Conservation (phyloP, 2,329 filamentous ascomycete species). For the Xylariaceae sp. region DNA sequence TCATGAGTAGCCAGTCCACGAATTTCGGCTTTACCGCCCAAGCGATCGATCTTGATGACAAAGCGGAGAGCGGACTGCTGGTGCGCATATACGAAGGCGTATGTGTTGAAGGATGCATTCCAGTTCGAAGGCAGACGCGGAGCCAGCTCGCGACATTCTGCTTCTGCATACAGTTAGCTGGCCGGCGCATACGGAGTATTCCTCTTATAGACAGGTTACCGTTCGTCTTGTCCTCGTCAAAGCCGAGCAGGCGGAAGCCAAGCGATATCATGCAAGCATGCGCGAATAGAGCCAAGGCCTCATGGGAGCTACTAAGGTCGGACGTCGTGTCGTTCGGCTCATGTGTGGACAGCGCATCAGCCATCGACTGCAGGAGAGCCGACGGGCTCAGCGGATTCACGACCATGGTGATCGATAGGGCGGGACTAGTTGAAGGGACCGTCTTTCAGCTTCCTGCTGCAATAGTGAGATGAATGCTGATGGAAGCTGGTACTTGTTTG, state of each 20-base stretch:
- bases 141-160: slow-evolving; percentile 53
- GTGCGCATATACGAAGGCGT: slow-evolving; percentile 84
- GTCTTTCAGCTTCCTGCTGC: background rate
- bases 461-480: background rate
- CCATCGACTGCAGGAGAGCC: slow-evolving; percentile 53
- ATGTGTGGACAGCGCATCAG: slow-evolving; percentile 56
- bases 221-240: slow-evolving; percentile 76
- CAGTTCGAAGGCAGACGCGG: slow-evolving; percentile 69
- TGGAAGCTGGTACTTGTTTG: background rate
- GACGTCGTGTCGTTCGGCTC: slow-evolving; percentile 50
- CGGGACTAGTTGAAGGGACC: background rate
- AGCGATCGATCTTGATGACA: slow-evolving; percentile 73
- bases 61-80: slow-evolving; percentile 80
- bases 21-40: slow-evolving; percentile 80
- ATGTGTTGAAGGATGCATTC: slow-evolving; percentile 69
- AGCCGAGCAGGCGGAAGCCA: slow-evolving; percentile 75
- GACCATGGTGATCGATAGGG: slow-evolving; percentile 17
- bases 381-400: slow-evolving; percentile 40
- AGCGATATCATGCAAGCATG: slow-evolving; percentile 80
- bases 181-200: background rate
- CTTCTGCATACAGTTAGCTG: slow-evolving; percentile 41
- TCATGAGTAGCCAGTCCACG: slow-evolving; percentile 74
- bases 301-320: slow-evolving; percentile 66
- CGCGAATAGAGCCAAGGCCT: slow-evolving; percentile 76
- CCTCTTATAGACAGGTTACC: slow-evolving; percentile 40